Percentiles rank a stretch among this genome's conserved stretches.
Conservation (phyloP, 495 filamentous ascomycete genomes). For the Zalerion maritima region DNA sequence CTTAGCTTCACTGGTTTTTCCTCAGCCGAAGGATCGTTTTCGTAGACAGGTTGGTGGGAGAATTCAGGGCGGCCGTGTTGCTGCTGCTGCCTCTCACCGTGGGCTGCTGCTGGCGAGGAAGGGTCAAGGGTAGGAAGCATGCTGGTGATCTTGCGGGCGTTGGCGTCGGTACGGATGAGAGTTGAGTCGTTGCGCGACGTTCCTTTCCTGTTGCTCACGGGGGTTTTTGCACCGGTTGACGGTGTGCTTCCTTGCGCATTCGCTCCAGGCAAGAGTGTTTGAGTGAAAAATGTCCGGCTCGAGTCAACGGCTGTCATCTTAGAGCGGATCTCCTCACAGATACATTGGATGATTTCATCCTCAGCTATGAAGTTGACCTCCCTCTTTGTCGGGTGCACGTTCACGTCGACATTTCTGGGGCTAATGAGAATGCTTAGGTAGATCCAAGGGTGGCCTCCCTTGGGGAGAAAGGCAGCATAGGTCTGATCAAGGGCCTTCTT, state of each 20-base stretch:
- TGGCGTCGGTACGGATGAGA: slow-evolving; percentile 81
- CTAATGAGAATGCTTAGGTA: slow-evolving; percentile 93
- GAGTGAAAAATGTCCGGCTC: slow-evolving; percentile 86
- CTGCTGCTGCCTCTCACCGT: slow-evolving; percentile 1
- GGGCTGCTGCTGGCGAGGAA: slow-evolving; percentile 4
- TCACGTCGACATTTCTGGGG: slow-evolving; percentile 87
- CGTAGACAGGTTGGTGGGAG: slow-evolving; percentile 9
- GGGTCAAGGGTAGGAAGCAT: slow-evolving; percentile 52
- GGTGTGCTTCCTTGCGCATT: slow-evolving; percentile 25
- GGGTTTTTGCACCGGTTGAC: slow-evolving; percentile 12
- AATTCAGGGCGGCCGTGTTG: too few species aligned
- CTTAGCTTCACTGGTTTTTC: slow-evolving; percentile 47
- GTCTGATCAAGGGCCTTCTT: slow-evolving; percentile 86
- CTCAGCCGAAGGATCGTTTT: slow-evolving; percentile 33
- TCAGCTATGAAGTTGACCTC: slow-evolving; percentile 98
- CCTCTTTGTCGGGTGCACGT: slow-evolving; percentile 93
- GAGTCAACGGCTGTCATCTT: slow-evolving; percentile 82
- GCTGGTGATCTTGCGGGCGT: slow-evolving; percentile 84
- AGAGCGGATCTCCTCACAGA: slow-evolving; percentile 67
- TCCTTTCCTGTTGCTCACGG: slow-evolving; percentile 23
- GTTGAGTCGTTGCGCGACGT: slow-evolving; percentile 72
- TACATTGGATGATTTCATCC: slow-evolving; percentile 83
- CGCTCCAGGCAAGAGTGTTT: slow-evolving; percentile 68
- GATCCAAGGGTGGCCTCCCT: slow-evolving; percentile 86
- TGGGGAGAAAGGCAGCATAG: slow-evolving; percentile 81